These are phyloP conservation scores for Alloteropsis semialata DNA, from an alignment of 176 grass and related monocot species.

Conservation along the genomic window DNA sequence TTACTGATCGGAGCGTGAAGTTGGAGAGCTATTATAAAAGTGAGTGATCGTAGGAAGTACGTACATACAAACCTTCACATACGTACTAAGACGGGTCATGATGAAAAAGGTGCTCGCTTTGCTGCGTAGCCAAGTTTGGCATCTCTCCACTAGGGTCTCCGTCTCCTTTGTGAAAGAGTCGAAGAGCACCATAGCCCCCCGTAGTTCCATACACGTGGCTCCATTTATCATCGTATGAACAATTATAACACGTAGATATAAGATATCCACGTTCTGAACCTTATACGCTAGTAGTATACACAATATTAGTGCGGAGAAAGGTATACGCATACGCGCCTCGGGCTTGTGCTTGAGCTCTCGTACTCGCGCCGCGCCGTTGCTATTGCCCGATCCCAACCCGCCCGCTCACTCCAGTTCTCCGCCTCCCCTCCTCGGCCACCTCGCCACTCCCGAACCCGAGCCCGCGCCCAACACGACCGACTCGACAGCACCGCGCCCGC, in stretches of 20 bases:
- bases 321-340: not conserved
- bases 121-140: not conserved
- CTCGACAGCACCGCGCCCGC: not conserved
- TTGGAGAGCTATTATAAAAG: not conserved
- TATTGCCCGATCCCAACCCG: not conserved
- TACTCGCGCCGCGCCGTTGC: slow-evolving; percentile 9
- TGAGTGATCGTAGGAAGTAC: not conserved
- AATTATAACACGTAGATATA: not conserved
- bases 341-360: not conserved
- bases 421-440: not conserved
- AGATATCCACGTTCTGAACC: not conserved
- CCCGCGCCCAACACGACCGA: not conserved
- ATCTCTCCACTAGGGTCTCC: not conserved
- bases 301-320: no score
- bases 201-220: not conserved
- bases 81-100: not conserved
- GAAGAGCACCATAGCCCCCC: not conserved
- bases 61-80: not conserved
- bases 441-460: not conserved
- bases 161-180: not conserved
- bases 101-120: not conserved
- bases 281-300: not conserved
- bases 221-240: not conserved
- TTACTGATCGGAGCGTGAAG: not conserved
- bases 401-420: not conserved